phyloP scores from a whole-genome alignment of 352 stramenopile species.

The Pythium sp. region DNA sequence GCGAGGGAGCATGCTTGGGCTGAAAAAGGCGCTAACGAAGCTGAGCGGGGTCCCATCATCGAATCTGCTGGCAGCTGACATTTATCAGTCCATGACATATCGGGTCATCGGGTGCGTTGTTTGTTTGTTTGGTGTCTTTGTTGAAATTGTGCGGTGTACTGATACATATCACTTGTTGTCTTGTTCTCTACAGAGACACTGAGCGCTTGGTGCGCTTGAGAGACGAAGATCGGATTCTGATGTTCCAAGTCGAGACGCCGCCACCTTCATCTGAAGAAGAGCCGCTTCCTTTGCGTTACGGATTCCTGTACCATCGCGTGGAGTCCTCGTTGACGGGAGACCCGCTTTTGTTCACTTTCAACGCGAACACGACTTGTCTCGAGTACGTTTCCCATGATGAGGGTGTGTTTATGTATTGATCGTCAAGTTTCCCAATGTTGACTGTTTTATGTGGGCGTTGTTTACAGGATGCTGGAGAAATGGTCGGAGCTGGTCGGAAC shows the following conservation, averaged over 20 bases:
- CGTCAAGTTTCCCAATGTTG: neutral
- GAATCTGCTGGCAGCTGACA: conserved; percentile 53
- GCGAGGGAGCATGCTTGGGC: conserved; percentile 46
- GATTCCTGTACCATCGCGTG: conserved; percentile 72
- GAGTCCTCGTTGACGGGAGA: conserved; percentile 51
- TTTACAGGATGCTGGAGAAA: conserved; percentile 43
- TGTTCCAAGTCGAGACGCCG: conserved; percentile 56
- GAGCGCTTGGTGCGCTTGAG: conserved; percentile 57
- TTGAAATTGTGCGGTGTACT: neutral
- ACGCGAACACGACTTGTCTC: conserved; percentile 52
- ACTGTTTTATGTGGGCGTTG: neutral
- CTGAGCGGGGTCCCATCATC: conserved; percentile 38
- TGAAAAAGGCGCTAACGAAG: conserved; percentile 60
- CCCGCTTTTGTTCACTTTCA: conserved; percentile 68
- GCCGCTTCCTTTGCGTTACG: conserved; percentile 34
- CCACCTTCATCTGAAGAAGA: conserved; percentile 19
- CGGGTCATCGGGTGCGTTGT: conserved; percentile 50
- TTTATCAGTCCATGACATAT: conserved; percentile 80
- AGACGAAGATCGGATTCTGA: conserved; percentile 72
- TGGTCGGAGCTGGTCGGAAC: conserved; percentile 49
- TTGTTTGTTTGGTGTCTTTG: neutral
- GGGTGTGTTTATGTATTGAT: neutral
- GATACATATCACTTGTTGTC: neutral
- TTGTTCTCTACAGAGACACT: conserved; percentile 29
- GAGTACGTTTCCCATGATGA: conserved; percentile 27